Conservation (phyloP, 306 rosid genomes). For the apple (Malus domestica) region ASM211411v1 NC_041798.1:8857001-8857500, state of each 20-base stretch:
- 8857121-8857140: neutral
- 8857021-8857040: neutral
- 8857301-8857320: neutral
- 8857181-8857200: neutral
- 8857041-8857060: neutral
- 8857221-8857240: neutral
- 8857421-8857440: neutral
- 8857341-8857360: neutral
- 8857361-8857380: neutral
- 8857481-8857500: neutral
- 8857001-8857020: no score
- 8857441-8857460: neutral
- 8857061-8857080: neutral
- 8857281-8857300: neutral
- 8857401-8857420: neutral
- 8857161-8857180: neutral
- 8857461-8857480: neutral
- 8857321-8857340: neutral
- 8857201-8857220: neutral
- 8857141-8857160: neutral
- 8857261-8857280: neutral
- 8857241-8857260: neutral
- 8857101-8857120: neutral
- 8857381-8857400: neutral
- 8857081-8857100: neutral